Base-by-base conservation (phyloP, 495 filamentous ascomycete species). In the Rusavskia elegans region DNA sequence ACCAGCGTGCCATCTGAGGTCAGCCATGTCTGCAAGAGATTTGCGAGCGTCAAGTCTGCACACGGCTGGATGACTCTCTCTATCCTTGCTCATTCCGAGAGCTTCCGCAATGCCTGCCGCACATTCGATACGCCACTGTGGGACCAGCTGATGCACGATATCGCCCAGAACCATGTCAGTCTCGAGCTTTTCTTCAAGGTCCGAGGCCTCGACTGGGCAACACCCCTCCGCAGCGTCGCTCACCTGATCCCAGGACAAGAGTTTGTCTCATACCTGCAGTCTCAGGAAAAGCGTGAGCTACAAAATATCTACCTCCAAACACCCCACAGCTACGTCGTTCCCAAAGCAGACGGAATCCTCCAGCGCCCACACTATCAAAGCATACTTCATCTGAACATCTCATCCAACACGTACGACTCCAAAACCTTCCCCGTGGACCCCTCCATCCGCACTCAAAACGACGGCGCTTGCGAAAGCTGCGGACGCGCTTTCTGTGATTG, bases 51-150 rank as follows among this genome's bases (percentile, higher is more conserved):
- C 46, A 53, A 54, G 19, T 14, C 44, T 2, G 21, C 11, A 0
- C 45, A 62, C 17, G 64, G 63, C 4, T 71, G 67, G 66, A 62
- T 56, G 51, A 58, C 67, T 40, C 59, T 68, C 37, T 49, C 61
- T 27, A 68, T 72, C 25, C 65, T 64, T 32, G 53, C 64, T 11
- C 50, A 59, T 17, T 53, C 68, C 0, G 59, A 63, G 50, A 57
- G 56, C 5, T 72, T 72, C 55, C 62, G 63, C 17, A 37, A 49
- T 5, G 58, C 62, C 0, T 53, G 44, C 39, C 3, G 35, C 17
- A 32, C 48, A 4, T 25, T 55, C 16, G 45, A 40, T 19, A 19
- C 46, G 23, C 23, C 19, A 29, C n/a, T 54, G 1, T 69, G 62
- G 66, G 32, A 56, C 5, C 13, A 20, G 5, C 17, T 70, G 8